phyloP scores from a whole-genome alignment of 108 stramenopile species.

The Conticribra weissflogii region DNA sequence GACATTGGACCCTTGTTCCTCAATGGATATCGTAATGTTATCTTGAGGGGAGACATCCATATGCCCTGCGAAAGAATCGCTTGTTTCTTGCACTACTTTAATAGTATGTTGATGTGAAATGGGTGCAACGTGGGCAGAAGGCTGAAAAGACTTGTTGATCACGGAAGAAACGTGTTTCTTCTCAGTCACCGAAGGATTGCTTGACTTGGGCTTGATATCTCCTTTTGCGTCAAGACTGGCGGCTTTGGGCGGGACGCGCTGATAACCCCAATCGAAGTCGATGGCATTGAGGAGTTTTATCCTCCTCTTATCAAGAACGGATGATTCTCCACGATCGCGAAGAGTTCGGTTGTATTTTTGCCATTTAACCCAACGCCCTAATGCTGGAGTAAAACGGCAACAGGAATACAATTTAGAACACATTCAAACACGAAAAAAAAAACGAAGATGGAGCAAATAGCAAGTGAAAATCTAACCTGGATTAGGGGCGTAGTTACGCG shows the following conservation, averaged over 20 bases:
- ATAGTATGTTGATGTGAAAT: too few relatives aligned
- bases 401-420: too few relatives aligned
- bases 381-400: conserved; percentile 5
- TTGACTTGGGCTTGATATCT: conserved; percentile 3
- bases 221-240: neutral
- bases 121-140: too few relatives aligned
- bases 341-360: conserved; percentile 25
- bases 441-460: too few relatives aligned
- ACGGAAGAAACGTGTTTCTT: neutral
- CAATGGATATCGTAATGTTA: too few relatives aligned
- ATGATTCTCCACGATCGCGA: conserved; percentile 14
- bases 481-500: neutral
- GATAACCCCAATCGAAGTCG: conserved; percentile 20
- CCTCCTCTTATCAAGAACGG: conserved; percentile 11
- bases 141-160: too few relatives aligned
- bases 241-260: conserved; percentile 11
- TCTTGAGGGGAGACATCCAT: too few relatives aligned
- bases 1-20: too few relatives aligned
- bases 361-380: conserved; percentile 23
- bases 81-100: too few relatives aligned
- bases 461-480: neutral
- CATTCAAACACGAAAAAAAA: neutral
- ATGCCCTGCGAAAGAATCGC: too few relatives aligned
- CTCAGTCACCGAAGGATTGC: neutral
- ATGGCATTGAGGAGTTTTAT: conserved; percentile 19